phyloP scores from a whole-genome alignment of 495 filamentous ascomycete species.

The Neurospora hispaniola region DNA sequence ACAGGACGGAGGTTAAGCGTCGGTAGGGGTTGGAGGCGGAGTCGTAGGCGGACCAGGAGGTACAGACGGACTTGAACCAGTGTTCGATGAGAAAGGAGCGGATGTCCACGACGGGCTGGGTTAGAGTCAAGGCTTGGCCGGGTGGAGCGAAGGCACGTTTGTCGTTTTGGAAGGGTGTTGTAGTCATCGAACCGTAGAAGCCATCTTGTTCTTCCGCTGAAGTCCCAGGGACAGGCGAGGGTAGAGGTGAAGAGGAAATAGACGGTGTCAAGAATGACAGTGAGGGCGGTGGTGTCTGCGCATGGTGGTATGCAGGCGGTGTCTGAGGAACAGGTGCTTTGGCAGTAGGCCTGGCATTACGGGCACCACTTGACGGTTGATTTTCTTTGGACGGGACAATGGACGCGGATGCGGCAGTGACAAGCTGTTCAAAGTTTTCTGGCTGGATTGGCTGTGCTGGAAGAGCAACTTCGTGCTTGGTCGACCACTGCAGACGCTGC shows the following conservation, averaged over 20 bases:
- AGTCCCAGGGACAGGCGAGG: conserved; percentile 1
- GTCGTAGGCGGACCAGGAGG: conserved; percentile 24
- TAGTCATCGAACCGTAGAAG: neutral
- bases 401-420: conserved; percentile 22
- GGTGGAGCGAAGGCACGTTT: neutral
- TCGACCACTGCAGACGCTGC: conserved; percentile 27
- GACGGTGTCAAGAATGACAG: neutral
- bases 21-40: conserved; percentile 22
- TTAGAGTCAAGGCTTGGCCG: conserved; percentile 4
- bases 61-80: conserved; percentile 28
- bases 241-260: conserved; percentile 1
- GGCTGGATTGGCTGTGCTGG: conserved; percentile 11
- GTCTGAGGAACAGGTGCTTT: neutral
- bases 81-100: conserved; percentile 25
- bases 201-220: neutral
- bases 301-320: neutral
- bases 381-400: conserved; percentile 4
- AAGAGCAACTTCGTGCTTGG: conserved; percentile 20
- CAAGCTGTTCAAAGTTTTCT: conserved; percentile 23
- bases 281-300: conserved; percentile 2
- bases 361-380: neutral
- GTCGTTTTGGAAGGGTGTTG: neutral
- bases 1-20: conserved; percentile 16
- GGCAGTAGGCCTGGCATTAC: neutral
- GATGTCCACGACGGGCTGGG: conserved; percentile 21